phyloP scores from a whole-genome alignment of 202 grass and related monocot genomes.

The Carex arenaria region DNA sequence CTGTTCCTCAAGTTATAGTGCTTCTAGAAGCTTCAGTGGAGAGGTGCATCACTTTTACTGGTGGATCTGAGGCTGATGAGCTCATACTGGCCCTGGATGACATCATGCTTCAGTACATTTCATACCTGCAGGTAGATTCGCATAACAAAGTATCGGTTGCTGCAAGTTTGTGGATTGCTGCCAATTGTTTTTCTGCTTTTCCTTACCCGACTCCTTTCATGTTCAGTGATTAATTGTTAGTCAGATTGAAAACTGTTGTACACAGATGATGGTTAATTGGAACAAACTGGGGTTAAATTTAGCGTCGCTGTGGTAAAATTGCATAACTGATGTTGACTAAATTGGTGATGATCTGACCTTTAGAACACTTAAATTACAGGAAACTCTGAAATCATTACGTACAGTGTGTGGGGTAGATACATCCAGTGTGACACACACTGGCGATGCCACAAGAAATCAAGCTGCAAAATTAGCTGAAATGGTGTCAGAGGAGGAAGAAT shows the following conservation, averaged over 20 bases:
- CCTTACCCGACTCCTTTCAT: neutral
- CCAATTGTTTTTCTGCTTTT: neutral
- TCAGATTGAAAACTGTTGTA: neutral
- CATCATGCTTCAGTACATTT: slow-evolving; percentile 88
- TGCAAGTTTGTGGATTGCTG: neutral
- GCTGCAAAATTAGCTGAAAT: slow-evolving; percentile 49
- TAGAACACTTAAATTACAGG: slow-evolving; percentile 28
- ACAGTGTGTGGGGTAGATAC: slow-evolving; percentile 73
- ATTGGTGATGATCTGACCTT: neutral
- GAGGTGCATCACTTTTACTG: slow-evolving; percentile 93
- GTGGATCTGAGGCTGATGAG: slow-evolving; percentile 92
- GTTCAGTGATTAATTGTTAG: neutral
- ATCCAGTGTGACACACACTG: slow-evolving; percentile 43
- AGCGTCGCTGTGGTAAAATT: neutral
- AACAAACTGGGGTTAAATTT: too few relatives aligned
- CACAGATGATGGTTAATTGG: neutral
- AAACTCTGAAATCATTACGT: slow-evolving; percentile 87
- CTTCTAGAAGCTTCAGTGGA: slow-evolving; percentile 96
- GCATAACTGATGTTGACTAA: neutral
- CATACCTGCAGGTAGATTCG: slow-evolving; percentile 39
- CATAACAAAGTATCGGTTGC: neutral
- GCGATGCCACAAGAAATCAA: slow-evolving; percentile 57
- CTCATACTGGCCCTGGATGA: slow-evolving; percentile 87
- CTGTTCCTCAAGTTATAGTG: slow-evolving; percentile 82
- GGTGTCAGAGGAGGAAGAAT: slow-evolving; percentile 98